Evolutionary conservation across 2,329 filamentous ascomycete species (phyloP).

Genomic region (Xylaria digitata): DNA sequence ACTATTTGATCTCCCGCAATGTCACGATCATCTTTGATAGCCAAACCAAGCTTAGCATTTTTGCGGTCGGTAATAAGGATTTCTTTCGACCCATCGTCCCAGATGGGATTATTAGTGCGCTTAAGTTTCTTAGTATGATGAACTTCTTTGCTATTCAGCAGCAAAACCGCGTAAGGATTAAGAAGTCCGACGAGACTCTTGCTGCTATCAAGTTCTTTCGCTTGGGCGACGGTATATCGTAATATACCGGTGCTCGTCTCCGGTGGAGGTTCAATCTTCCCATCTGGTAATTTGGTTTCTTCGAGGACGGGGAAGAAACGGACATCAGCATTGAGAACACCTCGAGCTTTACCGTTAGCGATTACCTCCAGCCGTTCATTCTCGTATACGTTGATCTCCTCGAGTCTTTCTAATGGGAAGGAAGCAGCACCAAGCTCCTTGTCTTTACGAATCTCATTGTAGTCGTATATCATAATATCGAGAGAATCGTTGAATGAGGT

Average conservation of each 20-base stretch:
- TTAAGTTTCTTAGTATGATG: constrained; percentile 93
- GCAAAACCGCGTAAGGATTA: constrained; percentile 88
- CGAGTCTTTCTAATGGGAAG: constrained; percentile 85
- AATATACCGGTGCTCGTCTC: constrained; percentile 94
- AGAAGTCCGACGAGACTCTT: constrained; percentile 93
- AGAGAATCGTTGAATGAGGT: constrained; percentile 90
- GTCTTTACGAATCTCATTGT: constrained; percentile 95
- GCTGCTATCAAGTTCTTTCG: constrained; percentile 91
- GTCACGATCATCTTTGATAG: constrained; percentile 95
- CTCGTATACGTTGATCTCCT: constrained; percentile 81
- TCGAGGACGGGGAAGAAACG: constrained; percentile 95
- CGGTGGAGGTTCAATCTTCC: constrained; percentile 81
- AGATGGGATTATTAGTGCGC: constrained; percentile 97
- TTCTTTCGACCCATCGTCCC: constrained; percentile 92
- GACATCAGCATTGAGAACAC: constrained; percentile 82
- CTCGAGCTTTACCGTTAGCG: constrained; percentile 84
- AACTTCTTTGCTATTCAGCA: constrained; percentile 92
- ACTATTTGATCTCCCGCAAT: constrained; percentile 83
- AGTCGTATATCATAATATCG: constrained; percentile 88
- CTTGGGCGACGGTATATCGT: constrained; percentile 92
- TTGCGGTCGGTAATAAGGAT: constrained; percentile 94
- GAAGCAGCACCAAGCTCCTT: constrained; percentile 91
- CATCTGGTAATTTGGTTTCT: constrained; percentile 73
- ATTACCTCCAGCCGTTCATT: constrained; percentile 87
- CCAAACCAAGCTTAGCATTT: constrained; percentile 87